Base-by-base conservation (phyloP, 2,329 filamentous ascomycete species). In the Plenodomus tracheiphilus region DNA sequence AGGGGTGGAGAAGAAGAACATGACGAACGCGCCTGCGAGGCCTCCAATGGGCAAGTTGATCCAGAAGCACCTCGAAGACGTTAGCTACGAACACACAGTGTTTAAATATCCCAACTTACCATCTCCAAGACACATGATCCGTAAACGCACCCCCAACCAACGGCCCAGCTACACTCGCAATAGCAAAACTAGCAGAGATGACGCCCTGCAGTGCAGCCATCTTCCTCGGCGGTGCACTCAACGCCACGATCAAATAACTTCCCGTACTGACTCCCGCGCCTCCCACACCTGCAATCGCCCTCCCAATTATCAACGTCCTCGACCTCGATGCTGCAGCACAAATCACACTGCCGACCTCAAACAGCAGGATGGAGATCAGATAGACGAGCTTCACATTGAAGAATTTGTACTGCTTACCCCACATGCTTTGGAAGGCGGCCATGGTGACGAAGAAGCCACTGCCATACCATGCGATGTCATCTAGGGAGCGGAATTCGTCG, bases 391-490 rank as follows among this genome's bases (percentile, higher is more conserved):
- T 79, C 49, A 83, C 74, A 11, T 76, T 70, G 55, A 83, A 84
- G 64, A 80, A 81, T 42, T 81, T 85, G 7, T 83, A 88, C 2
- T 86, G 82, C 69, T 80, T 80, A 20, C 76, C 80, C 36, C 74
- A 79, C 1, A 74, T 74, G 4, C 77, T 77, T 47, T 79, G 77
- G 0, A 74, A 53, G 1, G 72, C 62, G 32, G 70, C 73, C 6
- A 69, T 77, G 3, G 75, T 66, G 57, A 79, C 49, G 56, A 82
- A 66, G 78, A 84, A 69, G 0, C 66, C 58, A 0, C 63, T 68
- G 3, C 68, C 73, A 46, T 76, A 76, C 74, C 74, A 77, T 4
- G 71, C 73, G 3, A 76, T 68, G 58, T 75, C 72, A 11, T 65
- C 58, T 11, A 76, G 59, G n/a, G 62, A 66, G 50, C 74, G 65